phyloP scores from a whole-genome alignment of 495 filamentous ascomycete genomes.

The Cercophora newfieldiana region DNA sequence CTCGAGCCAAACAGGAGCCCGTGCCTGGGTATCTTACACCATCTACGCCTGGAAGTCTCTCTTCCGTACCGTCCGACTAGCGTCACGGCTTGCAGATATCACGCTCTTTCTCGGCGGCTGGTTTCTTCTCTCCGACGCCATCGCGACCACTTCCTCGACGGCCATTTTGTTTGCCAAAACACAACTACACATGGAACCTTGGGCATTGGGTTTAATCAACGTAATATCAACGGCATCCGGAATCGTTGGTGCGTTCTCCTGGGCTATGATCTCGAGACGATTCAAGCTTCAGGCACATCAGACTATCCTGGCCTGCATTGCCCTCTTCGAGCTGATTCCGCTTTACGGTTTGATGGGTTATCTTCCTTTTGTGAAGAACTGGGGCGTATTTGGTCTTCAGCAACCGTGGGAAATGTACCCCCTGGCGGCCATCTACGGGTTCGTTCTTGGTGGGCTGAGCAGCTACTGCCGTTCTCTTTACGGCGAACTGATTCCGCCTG shows the following conservation, averaged over 20 bases:
- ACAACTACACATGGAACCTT: conserved; percentile 81
- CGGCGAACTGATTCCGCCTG: conserved; percentile 88
- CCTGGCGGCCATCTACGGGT: conserved; percentile 83
- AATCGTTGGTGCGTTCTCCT: conserved; percentile 84
- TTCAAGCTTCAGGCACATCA: conserved; percentile 71
- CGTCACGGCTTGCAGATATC: conserved; percentile 79
- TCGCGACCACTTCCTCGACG: conserved; percentile 92
- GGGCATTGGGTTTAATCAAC: conserved; percentile 87
- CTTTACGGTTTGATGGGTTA: conserved; percentile 90
- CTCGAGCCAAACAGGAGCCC: conserved; percentile 26
- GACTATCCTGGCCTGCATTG: conserved; percentile 87
- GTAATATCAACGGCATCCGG: conserved; percentile 84
- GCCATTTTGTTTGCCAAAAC: conserved; percentile 97
- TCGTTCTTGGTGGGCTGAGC: conserved; percentile 90
- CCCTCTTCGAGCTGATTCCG: conserved; percentile 87
- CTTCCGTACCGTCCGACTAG: conserved; percentile 73
- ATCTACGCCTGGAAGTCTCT: conserved; percentile 82
- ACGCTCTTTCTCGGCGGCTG: conserved; percentile 85
- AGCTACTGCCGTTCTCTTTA: conserved; percentile 92
- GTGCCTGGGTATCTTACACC: conserved; percentile 61
- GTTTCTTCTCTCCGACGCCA: conserved; percentile 92
- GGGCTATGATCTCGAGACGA: conserved; percentile 70
- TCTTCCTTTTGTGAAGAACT: conserved; percentile 71
- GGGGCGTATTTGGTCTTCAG: conserved; percentile 81
- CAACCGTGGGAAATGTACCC: conserved; percentile 98